Evolutionary conservation across 495 filamentous ascomycete species (phyloP).

Genomic region (Penicillium chermesinum): DNA sequence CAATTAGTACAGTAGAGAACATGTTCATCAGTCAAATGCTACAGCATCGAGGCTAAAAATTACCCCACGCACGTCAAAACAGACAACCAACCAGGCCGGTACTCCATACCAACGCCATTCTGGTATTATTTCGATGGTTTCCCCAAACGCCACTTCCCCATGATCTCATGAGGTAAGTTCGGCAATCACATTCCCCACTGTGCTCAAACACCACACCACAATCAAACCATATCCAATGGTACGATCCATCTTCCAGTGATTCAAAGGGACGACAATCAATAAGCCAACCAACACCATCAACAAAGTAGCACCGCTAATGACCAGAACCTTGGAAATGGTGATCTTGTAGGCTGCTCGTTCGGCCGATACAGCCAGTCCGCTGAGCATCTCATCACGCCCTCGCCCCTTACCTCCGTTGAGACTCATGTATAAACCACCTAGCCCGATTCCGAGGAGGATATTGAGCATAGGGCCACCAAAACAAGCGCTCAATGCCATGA

Average conservation of each 20-base stretch:
- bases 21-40: neutral
- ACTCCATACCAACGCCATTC: neutral
- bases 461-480: slow-evolving; percentile 98
- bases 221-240: slow-evolving; percentile 79
- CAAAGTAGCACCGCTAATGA: slow-evolving; percentile 76
- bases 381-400: slow-evolving; percentile 13
- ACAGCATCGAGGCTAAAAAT: neutral
- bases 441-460: slow-evolving; percentile 88
- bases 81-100: neutral
- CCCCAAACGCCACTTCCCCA: neutral
- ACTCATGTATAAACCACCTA: slow-evolving; percentile 83
- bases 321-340: slow-evolving; percentile 72
- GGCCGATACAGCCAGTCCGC: neutral
- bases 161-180: slow-evolving; percentile 49
- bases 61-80: neutral
- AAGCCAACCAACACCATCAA: slow-evolving; percentile 74
- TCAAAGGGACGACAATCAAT: slow-evolving; percentile 75
- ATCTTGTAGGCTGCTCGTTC: slow-evolving; percentile 57
- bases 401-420: slow-evolving; percentile 33
- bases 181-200: slow-evolving; percentile 73
- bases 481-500: slow-evolving; percentile 92
- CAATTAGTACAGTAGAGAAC: too few species aligned
- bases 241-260: slow-evolving; percentile 84
- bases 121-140: neutral
- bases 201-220: slow-evolving; percentile 80